phyloP scores from a whole-genome alignment of 1,139 yeast species.

The Torulaspora pretoriensis region DNA sequence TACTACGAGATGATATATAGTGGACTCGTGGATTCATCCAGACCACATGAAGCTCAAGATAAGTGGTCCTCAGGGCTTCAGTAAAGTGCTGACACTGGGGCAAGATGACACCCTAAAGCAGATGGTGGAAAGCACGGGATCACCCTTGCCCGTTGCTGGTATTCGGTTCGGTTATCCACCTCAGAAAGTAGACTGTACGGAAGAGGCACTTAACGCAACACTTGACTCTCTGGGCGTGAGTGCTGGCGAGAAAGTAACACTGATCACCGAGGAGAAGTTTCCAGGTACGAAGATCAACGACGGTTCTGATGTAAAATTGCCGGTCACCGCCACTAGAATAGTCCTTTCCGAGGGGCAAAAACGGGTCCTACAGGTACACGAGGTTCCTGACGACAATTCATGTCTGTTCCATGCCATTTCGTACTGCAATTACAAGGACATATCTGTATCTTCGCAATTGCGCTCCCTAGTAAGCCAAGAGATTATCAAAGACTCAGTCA shows the following conservation, averaged over 20 bases:
- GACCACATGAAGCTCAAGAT: constrained; percentile 37
- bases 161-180: constrained; percentile 64
- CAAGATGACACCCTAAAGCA: constrained; percentile 26
- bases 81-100: constrained; percentile 27
- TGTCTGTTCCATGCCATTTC: constrained; percentile 70
- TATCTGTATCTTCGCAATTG: constrained; percentile 23
- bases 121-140: constrained; percentile 19
- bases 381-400: constrained; percentile 75
- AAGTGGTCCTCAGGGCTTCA: constrained; percentile 16
- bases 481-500: constrained; percentile 44
- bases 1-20: too few species aligned
- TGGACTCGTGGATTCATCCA: too few species aligned
- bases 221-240: constrained; percentile 45
- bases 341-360: constrained; percentile 12
- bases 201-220: constrained; percentile 12
- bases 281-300: neutral
- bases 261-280: constrained; percentile 38
- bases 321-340: constrained; percentile 10
- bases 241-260: constrained; percentile 51
- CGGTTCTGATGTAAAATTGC: constrained; percentile 2
- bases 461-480: constrained; percentile 27
- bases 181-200: constrained; percentile 39
- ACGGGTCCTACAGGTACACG: constrained; percentile 42
- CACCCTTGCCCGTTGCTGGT: constrained; percentile 19
- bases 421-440: constrained; percentile 46